These are phyloP conservation scores for Candida easanensis DNA, from an alignment of 805 yeast genomes.

Conservation along the genomic window DNA sequence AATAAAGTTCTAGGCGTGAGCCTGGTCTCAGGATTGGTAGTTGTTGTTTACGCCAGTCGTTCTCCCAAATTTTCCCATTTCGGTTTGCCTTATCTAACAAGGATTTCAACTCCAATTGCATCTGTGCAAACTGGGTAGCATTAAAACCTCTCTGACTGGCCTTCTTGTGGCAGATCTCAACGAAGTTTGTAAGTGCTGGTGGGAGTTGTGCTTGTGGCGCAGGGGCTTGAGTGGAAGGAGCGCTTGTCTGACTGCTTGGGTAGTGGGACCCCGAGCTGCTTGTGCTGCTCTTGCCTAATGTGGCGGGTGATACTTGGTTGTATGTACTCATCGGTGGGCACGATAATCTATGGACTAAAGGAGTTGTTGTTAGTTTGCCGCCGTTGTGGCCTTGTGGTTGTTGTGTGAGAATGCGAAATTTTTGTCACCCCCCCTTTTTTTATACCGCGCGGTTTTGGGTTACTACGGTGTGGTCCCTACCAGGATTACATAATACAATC, in stretches of 20 bases:
- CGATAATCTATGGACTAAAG: neutral
- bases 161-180: constrained; percentile 21
- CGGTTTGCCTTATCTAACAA: constrained; percentile 27
- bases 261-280: neutral
- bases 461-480: too few species aligned
- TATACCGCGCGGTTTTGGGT: neutral
- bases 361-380: neutral
- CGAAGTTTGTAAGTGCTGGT: constrained; percentile 20
- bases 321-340: constrained; percentile 10
- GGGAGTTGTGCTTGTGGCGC: constrained; percentile 18
- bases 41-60: constrained; percentile 28
- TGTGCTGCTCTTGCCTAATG: constrained; percentile 7
- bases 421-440: neutral
- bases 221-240: neutral
- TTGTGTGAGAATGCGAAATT: neutral
- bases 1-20: constrained; percentile 14
- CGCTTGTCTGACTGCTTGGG: constrained; percentile 6
- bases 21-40: constrained; percentile 23
- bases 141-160: constrained; percentile 17
- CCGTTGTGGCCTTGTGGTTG: neutral
- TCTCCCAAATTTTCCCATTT: constrained; percentile 24
- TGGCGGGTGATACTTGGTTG: constrained; percentile 16
- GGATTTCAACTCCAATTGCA: constrained; percentile 25
- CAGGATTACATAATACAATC: too few species aligned
- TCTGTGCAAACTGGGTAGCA: constrained; percentile 11